Evolutionary conservation across 2,329 filamentous ascomycete species (phyloP), one percentile per base, ranked within the genome.

Genomic region (Neonectria sp.): DNA sequence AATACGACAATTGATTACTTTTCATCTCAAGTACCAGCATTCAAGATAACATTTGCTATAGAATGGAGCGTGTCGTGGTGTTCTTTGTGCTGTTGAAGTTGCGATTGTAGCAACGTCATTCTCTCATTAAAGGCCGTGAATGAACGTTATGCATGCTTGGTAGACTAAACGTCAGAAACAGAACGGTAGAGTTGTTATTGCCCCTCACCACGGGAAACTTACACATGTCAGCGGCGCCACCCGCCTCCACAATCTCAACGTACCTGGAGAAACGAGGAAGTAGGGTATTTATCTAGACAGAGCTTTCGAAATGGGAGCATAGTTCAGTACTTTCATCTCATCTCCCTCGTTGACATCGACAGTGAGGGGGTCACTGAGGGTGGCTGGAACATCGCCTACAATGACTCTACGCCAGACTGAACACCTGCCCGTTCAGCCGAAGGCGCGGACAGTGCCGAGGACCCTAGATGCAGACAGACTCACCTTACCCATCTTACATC

Each of bases 401-500:
- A 11, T 21, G n/a, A 9, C 29, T 35, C 12, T 24, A n/a, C 3
- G 3, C 49, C 40, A 6, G 11, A 45, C 53, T 40, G 12, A 21
- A 24, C 31, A 17, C 17, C 49, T 24, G 25, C 24, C 51, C n/a
- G 53, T 51, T 29, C 15, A 37, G 24, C 21, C 31, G 25, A 49
- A 52, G 40, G 37, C 4, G 35, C 31, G 33, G 24, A 33, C 43
- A 51, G 31, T 49, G 13, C 29, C 55, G 31, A 49, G 51, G 63
- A 60, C 51, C 63, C 63, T 60, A n/a, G 49, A 43, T 55, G 62
- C 55, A 64, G 37, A 21, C 17, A 45, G 46, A 21, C 56, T 60
- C 49, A 60, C 63, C 63, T 65, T 56, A 57, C 45, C 63, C 57
- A 60, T 43, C 45, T 45, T 29, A 9, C 52, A 52, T 27, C 5